phyloP scores from a whole-genome alignment of 768 basidiomycete species.

The Kwoniella botswanensis region DNA sequence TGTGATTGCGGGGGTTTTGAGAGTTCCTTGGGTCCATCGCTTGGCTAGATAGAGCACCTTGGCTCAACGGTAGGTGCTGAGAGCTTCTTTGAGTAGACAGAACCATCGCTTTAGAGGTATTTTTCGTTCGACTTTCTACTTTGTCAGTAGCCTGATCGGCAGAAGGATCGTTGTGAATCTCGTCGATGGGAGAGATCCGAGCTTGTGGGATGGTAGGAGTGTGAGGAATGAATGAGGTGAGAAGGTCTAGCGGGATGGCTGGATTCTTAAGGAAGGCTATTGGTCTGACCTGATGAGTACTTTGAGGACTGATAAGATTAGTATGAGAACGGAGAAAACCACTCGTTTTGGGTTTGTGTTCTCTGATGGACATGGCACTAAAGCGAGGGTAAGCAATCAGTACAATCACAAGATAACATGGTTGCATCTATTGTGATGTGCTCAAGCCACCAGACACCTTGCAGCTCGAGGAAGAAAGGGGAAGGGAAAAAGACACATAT shows the following conservation, averaged over 20 bases:
- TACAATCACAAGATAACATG: background rate
- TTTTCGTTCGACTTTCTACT: background rate
- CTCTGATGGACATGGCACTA: background rate
- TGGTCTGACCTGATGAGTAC: background rate
- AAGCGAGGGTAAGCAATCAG: background rate
- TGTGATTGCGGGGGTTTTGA: background rate
- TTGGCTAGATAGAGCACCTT: background rate
- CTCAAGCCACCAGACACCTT: too few species aligned
- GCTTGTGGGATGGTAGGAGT: background rate
- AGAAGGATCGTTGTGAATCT: background rate
- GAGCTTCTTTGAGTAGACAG: background rate
- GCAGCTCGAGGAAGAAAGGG: too few species aligned
- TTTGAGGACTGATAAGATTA: background rate
- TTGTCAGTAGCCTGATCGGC: too few species aligned
- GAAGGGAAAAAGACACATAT: too few species aligned
- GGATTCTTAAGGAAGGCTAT: background rate
- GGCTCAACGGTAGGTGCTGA: background rate
- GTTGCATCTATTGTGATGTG: too few species aligned
- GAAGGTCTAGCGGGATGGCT: background rate
- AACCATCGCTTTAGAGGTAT: background rate
- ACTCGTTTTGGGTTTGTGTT: background rate
- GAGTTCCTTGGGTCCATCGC: background rate
- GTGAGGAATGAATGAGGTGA: background rate
- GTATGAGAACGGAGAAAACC: conserved; percentile 1
- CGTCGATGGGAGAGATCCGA: conserved; percentile 2